Evolutionary conservation across 192 early-diverging fungal species (phyloP), one percentile per base, ranked within the genome.

Genomic region (Coemansia sp.): DNA sequence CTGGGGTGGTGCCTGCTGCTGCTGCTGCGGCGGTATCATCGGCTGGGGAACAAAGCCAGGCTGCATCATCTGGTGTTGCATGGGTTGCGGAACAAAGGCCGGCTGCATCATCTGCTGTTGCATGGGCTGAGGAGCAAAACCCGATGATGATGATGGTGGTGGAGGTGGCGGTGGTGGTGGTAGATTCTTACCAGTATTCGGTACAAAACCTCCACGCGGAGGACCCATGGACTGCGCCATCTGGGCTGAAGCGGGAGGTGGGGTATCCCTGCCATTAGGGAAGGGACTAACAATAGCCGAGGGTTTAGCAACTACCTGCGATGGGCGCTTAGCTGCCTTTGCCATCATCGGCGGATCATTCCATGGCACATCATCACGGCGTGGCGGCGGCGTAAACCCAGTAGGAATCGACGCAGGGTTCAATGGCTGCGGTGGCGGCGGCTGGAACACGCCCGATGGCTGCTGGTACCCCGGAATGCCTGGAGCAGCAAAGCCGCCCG

Each of bases 401-500:
- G 70, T 72, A 2, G 76, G 76, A 35, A 72, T 65, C 26, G 76
- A 48, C 5, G 76, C 65, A 11, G 76, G 76, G 46, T 77, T 77
- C 35, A 77, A 34, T 36, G 76, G 70, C 60, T 53, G 65, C 18
- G 76, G 76, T 38, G 75, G 85, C 36, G 72, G 85, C 34, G 80
- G 70, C 18, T 58, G 56, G 68, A 79, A 70, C 37, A 73, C 61
- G 3, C 56, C 56, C 16, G 33, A 51, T 46, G 45, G 33, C 13
- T 53, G 35, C 62, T 39, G 69, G 24, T 66, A 50, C 65, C 62
- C 62, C 31, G 31, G 31, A 31, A n/a, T n/a, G n/a, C n/a, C n/a
- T n/a, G n/a, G n/a, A n/a, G n/a, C n/a, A n/a, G 72, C 61, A 37
- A 60, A 74, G 3, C 61, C 57, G 18, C 66, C 60, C 4, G 26